phyloP scores from a whole-genome alignment of 1,139 yeast genomes.

The Geotrichum carabidarum region DNA sequence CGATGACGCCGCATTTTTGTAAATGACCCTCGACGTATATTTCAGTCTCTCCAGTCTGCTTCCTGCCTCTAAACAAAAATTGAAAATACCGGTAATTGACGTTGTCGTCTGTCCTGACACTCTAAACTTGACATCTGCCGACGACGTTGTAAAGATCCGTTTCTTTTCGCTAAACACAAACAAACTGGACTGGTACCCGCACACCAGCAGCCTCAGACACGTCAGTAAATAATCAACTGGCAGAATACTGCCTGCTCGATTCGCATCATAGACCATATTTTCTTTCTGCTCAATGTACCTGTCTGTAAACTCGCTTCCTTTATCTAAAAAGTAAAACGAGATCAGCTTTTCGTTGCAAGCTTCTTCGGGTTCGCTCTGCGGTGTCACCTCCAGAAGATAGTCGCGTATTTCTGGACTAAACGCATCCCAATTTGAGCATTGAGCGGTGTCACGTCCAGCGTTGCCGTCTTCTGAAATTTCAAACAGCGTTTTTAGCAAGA shows the following conservation, averaged over 20 bases:
- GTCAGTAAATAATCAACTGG: constrained; percentile 9
- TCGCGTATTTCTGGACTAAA: constrained; percentile 2
- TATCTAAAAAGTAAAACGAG: constrained; percentile 9
- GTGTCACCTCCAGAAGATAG: constrained; percentile 4
- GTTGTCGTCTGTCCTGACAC: constrained; percentile 24
- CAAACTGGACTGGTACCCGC: constrained; percentile 17
- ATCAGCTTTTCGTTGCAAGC: constrained; percentile 2
- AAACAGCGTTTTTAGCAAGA: background rate
- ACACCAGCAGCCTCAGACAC: constrained; percentile 12
- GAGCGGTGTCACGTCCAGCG: background rate
- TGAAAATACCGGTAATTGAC: constrained; percentile 21
- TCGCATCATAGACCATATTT: constrained; percentile 6
- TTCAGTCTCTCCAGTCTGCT: constrained; percentile 28
- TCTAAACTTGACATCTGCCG: constrained; percentile 17
- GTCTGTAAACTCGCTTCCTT: constrained; percentile 15
- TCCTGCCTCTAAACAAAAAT: constrained; percentile 28
- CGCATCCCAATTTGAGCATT: constrained; percentile 11
- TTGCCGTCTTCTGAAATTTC: background rate
- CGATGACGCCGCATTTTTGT: constrained; percentile 15
- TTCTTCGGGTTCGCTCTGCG: constrained; percentile 6
- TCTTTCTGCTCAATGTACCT: constrained; percentile 7
- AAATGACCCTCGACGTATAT: constrained; percentile 25
- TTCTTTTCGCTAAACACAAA: constrained; percentile 11
- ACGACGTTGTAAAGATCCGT: constrained; percentile 10
- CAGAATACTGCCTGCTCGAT: constrained; percentile 6